These are phyloP conservation scores for Vanrija humicola DNA, from an alignment of 1,284 basidiomycete species.

Conservation along the genomic window DNA sequence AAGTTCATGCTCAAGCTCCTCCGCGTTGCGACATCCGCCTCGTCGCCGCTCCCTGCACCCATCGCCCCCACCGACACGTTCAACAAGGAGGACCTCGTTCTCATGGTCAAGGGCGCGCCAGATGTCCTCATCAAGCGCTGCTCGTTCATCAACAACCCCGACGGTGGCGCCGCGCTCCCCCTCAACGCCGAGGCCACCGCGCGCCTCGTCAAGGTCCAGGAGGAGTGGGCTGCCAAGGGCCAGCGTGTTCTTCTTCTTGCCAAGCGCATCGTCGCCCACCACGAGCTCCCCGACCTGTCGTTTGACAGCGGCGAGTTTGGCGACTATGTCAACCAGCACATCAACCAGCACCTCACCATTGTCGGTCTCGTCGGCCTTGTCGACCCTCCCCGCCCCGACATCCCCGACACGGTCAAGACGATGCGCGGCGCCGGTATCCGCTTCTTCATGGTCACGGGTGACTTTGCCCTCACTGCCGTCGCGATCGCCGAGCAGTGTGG, in stretches of 20 bases:
- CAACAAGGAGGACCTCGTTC: constrained; percentile 32
- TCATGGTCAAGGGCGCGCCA: constrained; percentile 60
- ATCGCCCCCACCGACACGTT: constrained; percentile 17
- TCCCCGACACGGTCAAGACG: constrained; percentile 54
- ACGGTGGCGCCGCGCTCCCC: constrained; percentile 46
- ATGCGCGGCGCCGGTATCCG: constrained; percentile 61
- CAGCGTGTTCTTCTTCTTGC: constrained; percentile 59
- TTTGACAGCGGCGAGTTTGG: constrained; percentile 47
- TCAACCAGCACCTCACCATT: constrained; percentile 54
- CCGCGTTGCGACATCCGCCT: neutral
- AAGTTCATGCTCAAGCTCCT: constrained; percentile 61
- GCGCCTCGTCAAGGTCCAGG: constrained; percentile 51
- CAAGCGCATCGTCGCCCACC: constrained; percentile 37
- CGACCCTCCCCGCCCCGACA: constrained; percentile 62
- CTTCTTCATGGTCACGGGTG: constrained; percentile 67
- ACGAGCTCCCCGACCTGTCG: constrained; percentile 19
- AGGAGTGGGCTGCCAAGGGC: constrained; percentile 57
- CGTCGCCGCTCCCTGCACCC: neutral
- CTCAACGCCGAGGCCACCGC: constrained; percentile 40
- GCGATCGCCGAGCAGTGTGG: constrained; percentile 62
- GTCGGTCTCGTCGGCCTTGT: constrained; percentile 63
- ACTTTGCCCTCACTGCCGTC: constrained; percentile 52
- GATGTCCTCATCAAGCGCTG: constrained; percentile 58
- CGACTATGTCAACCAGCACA: constrained; percentile 34
- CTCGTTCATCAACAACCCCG: constrained; percentile 45